phyloP scores from a whole-genome alignment of 371 early-diverging fungal species.

The Rhizopus sp. region DNA sequence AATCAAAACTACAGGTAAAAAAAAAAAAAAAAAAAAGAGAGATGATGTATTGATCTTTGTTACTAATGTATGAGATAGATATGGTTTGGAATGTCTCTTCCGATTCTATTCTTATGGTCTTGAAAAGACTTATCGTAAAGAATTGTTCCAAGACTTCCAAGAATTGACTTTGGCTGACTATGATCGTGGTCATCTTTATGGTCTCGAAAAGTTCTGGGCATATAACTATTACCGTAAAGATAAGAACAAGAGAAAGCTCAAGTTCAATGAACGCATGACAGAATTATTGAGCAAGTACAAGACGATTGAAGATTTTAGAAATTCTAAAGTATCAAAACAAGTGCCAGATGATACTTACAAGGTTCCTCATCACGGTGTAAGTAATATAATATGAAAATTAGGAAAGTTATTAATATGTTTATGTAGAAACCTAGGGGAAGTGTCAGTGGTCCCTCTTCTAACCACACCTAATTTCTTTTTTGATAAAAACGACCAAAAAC shows the following conservation, averaged over 20 bases:
- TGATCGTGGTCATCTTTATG: conserved; percentile 80
- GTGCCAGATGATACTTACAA: conserved; percentile 43
- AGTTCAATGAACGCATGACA: conserved; percentile 65
- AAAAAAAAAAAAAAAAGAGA: background rate
- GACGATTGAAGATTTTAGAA: conserved; percentile 76
- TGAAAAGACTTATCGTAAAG: conserved; percentile 86
- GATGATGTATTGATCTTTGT: background rate
- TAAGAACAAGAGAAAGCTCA: conserved; percentile 71
- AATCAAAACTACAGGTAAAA: conserved; percentile 76
- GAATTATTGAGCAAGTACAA: conserved; percentile 69
- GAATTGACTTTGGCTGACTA: conserved; percentile 79
- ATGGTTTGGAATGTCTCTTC: conserved; percentile 96
- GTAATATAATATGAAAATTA: conserved; percentile 10
- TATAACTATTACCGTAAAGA: conserved; percentile 91
- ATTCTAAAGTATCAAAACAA: conserved; percentile 32
- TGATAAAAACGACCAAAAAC: no score
- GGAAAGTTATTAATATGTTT: background rate
- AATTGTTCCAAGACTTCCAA: conserved; percentile 91
- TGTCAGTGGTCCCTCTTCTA: conserved; percentile 41
- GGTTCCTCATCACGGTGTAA: conserved; percentile 55
- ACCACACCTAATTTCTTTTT: background rate
- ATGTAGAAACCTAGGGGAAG: conserved; percentile 41
- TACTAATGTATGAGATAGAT: conserved; percentile 30
- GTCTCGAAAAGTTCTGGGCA: conserved; percentile 97
- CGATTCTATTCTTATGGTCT: conserved; percentile 96